Base-by-base conservation (phyloP, 140 eudicot genomes). In the Bidens hawaiensis region DNA sequence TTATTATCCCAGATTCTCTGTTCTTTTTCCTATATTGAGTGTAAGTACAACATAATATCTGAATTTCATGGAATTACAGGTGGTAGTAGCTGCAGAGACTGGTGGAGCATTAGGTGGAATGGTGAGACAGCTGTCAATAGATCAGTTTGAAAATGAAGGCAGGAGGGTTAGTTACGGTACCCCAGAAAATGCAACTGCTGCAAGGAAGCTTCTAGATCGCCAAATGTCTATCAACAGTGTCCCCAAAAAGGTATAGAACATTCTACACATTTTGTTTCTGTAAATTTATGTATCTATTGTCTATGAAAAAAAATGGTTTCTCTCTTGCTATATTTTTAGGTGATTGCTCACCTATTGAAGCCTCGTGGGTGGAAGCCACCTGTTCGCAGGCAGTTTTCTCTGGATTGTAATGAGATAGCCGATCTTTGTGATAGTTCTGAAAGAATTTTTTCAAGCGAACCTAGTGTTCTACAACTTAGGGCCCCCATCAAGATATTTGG, bases 21-120 rank as follows among this genome's bases (percentile, higher is more conserved):
- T 30, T 15, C 1, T 16, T 1, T 30, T 55, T 30, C 16, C 4
- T 15, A 16, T 30, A 27, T 28, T 3, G 22, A 55, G 24, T 16
- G 43, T 12, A 16, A 27, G 25, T 15, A 55, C 42, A 55, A 5
- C 14, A 5, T 55, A n/a, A n/a, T n/a, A 38, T 62, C 54, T 61
- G 60, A 61, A 47, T 45, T 33, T 11, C 56, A 28, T 76, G 46
- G 47, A 58, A 62, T 52, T 66, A 63, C 86, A 94, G 99, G 99
- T 94, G 48, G 97, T 94, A 68, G 84, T 94, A 58, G 97, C 99
- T 52, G 99, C 99, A 33, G 99, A 94, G 85, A 88, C 99, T 58
- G 99, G 99, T 63, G 99, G 99, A 15, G 99, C 97, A 40, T 79
- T 88, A 76, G 99, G 99, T 81, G 99, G 99, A 60, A 88, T 94